Percentiles rank a stretch among this genome's conserved stretches.
Conservation (phyloP, 1,284 basidiomycete genomes). For the Singerocomus inundabilis region DNA sequence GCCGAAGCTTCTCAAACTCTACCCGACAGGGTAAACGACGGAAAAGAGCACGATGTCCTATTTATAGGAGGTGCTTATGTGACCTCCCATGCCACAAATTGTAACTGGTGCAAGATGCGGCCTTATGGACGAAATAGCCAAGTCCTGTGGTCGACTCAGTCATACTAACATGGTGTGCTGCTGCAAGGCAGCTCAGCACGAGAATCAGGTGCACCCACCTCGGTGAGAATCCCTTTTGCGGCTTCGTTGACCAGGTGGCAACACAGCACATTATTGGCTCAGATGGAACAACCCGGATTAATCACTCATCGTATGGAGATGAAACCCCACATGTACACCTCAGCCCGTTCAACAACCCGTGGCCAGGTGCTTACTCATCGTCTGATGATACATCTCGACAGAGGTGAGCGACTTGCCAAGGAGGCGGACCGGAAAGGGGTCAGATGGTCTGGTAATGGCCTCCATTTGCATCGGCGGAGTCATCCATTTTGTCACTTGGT, state of each 20-base stretch:
- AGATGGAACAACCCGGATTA: no score
- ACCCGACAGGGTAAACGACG: background rate
- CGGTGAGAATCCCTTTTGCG: background rate
- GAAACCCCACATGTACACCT: background rate
- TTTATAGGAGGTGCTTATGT: background rate
- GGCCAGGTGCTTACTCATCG: background rate
- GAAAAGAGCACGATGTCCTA: background rate
- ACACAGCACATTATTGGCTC: no score
- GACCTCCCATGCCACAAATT: background rate
- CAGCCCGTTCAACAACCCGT: background rate
- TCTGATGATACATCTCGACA: no score
- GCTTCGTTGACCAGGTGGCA: no score
- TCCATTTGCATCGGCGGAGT: no score
- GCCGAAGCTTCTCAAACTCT: slow-evolving; percentile 6
- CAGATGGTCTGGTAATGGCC: no score
- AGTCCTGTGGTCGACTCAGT: background rate
- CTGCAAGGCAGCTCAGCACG: background rate
- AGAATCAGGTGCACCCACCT: background rate
- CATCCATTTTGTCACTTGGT: no score
- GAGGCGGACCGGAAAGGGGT: no score
- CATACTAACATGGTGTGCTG: background rate
- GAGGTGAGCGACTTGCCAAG: no score
- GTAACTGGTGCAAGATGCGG: no score
- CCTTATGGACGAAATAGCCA: no score
- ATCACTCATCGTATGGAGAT: background rate